These are phyloP conservation scores for Colletotrichum chlorophyti DNA, from an alignment of 2,329 filamentous ascomycete genomes.

Conservation along the genomic window DNA sequence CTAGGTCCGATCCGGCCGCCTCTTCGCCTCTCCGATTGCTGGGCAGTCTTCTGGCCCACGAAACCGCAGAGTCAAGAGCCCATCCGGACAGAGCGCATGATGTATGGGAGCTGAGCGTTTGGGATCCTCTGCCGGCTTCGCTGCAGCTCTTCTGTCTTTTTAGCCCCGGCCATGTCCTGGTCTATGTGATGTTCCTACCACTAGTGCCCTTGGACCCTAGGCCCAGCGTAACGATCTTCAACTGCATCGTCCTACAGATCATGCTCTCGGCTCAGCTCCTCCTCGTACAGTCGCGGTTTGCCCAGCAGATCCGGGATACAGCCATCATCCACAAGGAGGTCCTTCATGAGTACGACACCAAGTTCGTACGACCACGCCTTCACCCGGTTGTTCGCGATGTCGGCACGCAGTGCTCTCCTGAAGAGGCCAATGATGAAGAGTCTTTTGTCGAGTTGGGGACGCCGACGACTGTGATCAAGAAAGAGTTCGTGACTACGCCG, in stretches of 20 bases:
- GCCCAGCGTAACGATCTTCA: conserved; percentile 86
- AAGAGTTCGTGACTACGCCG: conserved; percentile 80
- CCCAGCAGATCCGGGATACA: conserved; percentile 85
- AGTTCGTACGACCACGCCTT: conserved; percentile 91
- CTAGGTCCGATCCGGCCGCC: conserved; percentile 81
- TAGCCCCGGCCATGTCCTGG: conserved; percentile 89
- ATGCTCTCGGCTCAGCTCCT: conserved; percentile 81
- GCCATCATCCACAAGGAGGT: conserved; percentile 89
- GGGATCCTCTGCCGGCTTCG: conserved; percentile 89
- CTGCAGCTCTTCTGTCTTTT: conserved; percentile 88
- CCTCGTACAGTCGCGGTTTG: conserved; percentile 75
- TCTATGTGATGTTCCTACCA: conserved; percentile 89
- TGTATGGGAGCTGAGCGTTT: conserved; percentile 93
- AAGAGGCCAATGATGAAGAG: conserved; percentile 47
- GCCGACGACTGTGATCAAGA: conserved; percentile 69
- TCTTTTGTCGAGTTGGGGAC: conserved; percentile 58
- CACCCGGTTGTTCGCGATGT: conserved; percentile 81
- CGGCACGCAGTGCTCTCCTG: conserved; percentile 75
- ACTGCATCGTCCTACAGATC: conserved; percentile 76
- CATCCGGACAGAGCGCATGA: conserved; percentile 84
- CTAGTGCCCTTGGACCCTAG: conserved; percentile 76
- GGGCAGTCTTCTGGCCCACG: conserved; percentile 68
- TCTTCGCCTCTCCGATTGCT: conserved; percentile 82
- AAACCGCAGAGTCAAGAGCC: conserved; percentile 80
- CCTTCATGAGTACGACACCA: conserved; percentile 92